phyloP scores from a whole-genome alignment of 768 basidiomycete genomes.

The Podaxis pistillaris region DNA sequence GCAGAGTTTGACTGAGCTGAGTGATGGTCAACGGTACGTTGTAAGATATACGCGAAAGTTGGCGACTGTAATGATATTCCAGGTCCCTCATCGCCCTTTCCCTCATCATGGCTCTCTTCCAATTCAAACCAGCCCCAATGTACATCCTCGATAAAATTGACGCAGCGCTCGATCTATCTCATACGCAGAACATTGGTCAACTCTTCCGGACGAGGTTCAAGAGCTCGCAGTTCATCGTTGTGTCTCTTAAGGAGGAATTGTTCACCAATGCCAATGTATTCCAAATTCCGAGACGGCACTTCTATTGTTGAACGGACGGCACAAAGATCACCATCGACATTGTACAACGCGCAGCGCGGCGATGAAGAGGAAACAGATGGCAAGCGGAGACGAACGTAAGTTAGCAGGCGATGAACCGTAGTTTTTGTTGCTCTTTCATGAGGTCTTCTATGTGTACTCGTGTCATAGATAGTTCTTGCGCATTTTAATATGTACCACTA shows the following conservation, averaged over 20 bases:
- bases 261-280: conserved; percentile 98
- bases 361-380: conserved; percentile 29
- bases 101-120: conserved; percentile 97
- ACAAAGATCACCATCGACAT: conserved; percentile 54
- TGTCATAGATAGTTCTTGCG: conserved; percentile 23
- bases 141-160: conserved; percentile 99
- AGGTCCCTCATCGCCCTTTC: conserved; percentile 98
- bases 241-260: conserved; percentile 93
- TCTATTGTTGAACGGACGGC: conserved; percentile 83
- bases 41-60: not conserved
- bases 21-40: conserved; percentile 90
- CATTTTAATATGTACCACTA: conserved; percentile 28
- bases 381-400: conserved; percentile 27
- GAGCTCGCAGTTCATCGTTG: conserved; percentile 97
- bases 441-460: conserved; percentile 18
- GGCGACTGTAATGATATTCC: not conserved
- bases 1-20: conserved; percentile 93
- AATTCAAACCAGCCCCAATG: conserved; percentile 99
- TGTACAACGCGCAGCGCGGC: conserved; percentile 36
- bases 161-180: conserved; percentile 92
- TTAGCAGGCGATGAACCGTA: conserved; percentile 4
- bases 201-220: conserved; percentile 98
- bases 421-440: not conserved
- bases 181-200: conserved; percentile 96
- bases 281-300: conserved; percentile 89